A percentile compares a stretch with the other conserved stretches of the same genome.
phyloP scores from a whole-genome alignment of 345 rosid genomes.

The Acer saccharum region DNA sequence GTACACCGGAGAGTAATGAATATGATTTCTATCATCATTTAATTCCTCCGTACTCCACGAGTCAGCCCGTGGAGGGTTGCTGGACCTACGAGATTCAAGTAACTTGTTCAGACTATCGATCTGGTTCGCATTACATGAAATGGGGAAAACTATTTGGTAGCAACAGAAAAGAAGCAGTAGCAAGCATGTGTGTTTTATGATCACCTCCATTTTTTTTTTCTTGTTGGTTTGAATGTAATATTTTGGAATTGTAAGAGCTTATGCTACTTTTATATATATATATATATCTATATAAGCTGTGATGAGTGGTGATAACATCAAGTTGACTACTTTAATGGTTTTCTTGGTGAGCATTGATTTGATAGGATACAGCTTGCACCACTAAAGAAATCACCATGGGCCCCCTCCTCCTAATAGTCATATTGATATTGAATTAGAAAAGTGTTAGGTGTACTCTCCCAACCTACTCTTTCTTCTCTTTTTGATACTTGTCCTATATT shows the following conservation, averaged over 20 bases:
- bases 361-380: not conserved
- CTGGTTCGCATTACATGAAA: slow-evolving; percentile 36
- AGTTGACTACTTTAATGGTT: not conserved
- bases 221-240: not conserved
- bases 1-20: slow-evolving; percentile 12
- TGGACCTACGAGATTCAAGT: slow-evolving; percentile 31
- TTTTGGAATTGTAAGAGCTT: not conserved
- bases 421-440: too few species aligned
- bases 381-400: not conserved
- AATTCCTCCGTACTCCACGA: slow-evolving; percentile 13
- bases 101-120: slow-evolving; percentile 27
- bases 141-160: slow-evolving; percentile 15
- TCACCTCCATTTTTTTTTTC: slow-evolving; percentile 6
- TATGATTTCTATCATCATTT: not conserved
- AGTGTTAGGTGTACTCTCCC: too few species aligned
- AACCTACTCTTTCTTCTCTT: too few species aligned
- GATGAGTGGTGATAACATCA: not conserved
- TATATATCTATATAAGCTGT: not conserved
- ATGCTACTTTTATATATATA: not conserved
- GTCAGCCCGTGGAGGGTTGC: slow-evolving; percentile 24
- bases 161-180: slow-evolving; percentile 26
- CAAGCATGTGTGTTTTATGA: not conserved
- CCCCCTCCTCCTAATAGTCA: not conserved
- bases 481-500: too few species aligned
- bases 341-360: not conserved